Evolutionary conservation across 208 protist species (phyloP), one percentile per base, ranked within the genome.

Genomic region (Leishmania aethiopica): DNA sequence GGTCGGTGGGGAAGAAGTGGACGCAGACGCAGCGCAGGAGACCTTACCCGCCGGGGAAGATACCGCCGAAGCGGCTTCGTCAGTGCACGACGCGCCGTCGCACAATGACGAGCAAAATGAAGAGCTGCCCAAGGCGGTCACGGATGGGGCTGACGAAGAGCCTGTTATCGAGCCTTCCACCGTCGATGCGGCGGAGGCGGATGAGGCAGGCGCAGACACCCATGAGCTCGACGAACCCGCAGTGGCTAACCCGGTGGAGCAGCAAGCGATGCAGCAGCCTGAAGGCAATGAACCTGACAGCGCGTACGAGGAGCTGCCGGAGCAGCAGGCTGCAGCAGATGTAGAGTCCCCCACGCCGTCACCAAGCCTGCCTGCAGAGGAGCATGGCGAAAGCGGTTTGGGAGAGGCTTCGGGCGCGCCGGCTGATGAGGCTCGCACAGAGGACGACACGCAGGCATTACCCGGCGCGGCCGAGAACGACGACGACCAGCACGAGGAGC

Each of bases 301-400:
- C 15, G 8, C 35, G 3, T 17, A 19, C 37, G 62, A 59, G 60
- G 80, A 88, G 17, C 22, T 35, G 51, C 25, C 57, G 2, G 79
- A 79, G 69, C 37, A 73, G 25, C 67, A 55, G 57, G 32, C 79
- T 15, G 57, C 79, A 35, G 73, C 47, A 32, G 64, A 66, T 35
- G 74, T 69, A 37, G 80, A 83, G 78, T 77, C 75, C n/a, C 74
- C 73, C 1, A 64, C 49, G 53, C 5, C 64, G 47, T 55, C 79
- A 25, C 47, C 62, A 25, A 66, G 74, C 76, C 47, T 64, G n/a
- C 60, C 74, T 37, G 45, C 15, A 55, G 1, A 37, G 3, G 49
- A 40, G 72, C 49, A 76, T 32, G 10, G 22, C 49, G 72, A 13
- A 25, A 55, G n/a, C 11, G 49, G 32, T 60, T 32, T 60, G 25